These are phyloP conservation scores for Fibroporia radiculosa DNA, from an alignment of 768 basidiomycete species.

Conservation along the genomic window DNA sequence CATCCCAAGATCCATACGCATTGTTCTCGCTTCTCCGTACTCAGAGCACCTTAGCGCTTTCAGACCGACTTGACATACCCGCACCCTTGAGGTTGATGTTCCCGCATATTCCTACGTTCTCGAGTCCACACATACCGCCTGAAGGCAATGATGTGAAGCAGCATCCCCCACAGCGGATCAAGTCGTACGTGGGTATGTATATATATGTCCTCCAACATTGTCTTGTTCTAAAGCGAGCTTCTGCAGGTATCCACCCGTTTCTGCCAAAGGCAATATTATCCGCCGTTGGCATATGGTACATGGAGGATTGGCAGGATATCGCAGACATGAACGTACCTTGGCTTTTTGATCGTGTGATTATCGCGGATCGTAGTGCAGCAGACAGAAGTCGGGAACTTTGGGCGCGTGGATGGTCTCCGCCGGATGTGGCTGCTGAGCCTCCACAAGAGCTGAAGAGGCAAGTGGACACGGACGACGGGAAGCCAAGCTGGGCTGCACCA, in stretches of 20 bases:
- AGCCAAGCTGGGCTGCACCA: constrained; percentile 37
- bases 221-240: not conserved
- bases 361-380: constrained; percentile 72
- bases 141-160: constrained; percentile 11
- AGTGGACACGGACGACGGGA: constrained; percentile 14
- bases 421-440: not conserved
- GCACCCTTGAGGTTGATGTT: constrained; percentile 71
- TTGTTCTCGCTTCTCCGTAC: constrained; percentile 73
- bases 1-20: constrained; percentile 52
- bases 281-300: constrained; percentile 38
- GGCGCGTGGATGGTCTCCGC: constrained; percentile 8
- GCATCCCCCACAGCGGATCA: constrained; percentile 26
- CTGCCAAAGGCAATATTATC: constrained; percentile 27
- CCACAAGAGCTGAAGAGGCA: constrained; percentile 14
- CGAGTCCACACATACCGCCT: constrained; percentile 31
- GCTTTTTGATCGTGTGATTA: constrained; percentile 65
- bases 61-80: constrained; percentile 20
- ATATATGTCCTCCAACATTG: not conserved
- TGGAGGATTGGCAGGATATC: constrained; percentile 75
- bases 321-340: constrained; percentile 60
- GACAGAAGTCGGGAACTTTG: constrained; percentile 22
- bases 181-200: constrained; percentile 33
- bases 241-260: constrained; percentile 59
- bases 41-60: constrained; percentile 41
- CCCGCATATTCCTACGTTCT: constrained; percentile 58